Base-by-base conservation (phyloP, 2,329 filamentous ascomycete genomes). In the Fusarium paranaense region DNA sequence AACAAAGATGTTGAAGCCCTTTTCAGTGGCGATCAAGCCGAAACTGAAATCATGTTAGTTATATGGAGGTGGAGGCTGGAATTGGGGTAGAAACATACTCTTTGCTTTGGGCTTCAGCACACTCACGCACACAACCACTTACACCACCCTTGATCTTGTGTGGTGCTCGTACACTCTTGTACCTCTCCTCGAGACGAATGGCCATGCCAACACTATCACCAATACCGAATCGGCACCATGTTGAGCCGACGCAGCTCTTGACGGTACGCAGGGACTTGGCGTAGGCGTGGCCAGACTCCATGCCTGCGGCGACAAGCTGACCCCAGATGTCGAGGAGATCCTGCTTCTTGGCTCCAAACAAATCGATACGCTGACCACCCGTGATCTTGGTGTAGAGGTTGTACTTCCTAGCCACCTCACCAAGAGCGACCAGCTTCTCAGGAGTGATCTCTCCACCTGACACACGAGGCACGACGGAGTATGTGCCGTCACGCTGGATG, bases 141-240 rank as follows among this genome's bases (percentile, higher is more conserved):
- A 98, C 95, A 64, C 94, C 95, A 1, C 94, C 95, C 83, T 98
- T 98, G 81, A 97, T 90, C 86, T 98, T 98, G 82, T 98, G 95
- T 10, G 95, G 95, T 18, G 89, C 89, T n/a, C 95, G 90, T 67
- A 98, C 93, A 78, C 93, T 94, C 87, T 98, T 98, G 84, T 98
- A 98, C 54, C 95, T 90, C 84, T 97, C 94, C 83, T 98, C 95
- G 1, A 97, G 84, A 5, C 94, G 89, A 18, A 98, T 92, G 0
- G 95, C 95, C 92, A 98, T 94, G 13, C 95, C 95, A 1, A 98
- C 95, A 81, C 93, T 95, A 83, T 98, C 95, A 32, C 94, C 94
- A 64, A 98, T 92, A 62, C 95, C 95, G 78, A 92, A 98, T 2
- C 95, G 89, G 79, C 95, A 98, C 95, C 95, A 98, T 1, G 94